These are phyloP conservation scores for Cladobotryum protrusum DNA, from an alignment of 2,329 filamentous ascomycete species.

Conservation along the genomic window DNA sequence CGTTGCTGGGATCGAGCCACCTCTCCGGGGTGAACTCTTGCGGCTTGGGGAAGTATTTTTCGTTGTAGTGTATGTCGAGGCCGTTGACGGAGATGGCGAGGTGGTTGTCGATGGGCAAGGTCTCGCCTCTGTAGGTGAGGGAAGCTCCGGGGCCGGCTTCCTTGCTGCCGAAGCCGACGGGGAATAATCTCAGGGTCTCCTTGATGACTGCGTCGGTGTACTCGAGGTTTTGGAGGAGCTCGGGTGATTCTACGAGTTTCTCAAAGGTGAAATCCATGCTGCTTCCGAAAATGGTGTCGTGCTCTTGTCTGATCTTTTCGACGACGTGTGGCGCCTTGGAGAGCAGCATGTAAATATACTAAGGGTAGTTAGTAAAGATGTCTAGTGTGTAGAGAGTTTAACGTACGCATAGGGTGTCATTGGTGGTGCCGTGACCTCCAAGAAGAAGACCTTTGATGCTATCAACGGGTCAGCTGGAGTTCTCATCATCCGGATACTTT, in stretches of 20 bases:
- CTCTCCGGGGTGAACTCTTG: conserved; percentile 37
- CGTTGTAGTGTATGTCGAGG: conserved; percentile 23
- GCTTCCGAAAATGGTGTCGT: conserved; percentile 21
- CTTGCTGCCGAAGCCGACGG: conserved; percentile 38
- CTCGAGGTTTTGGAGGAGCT: conserved; percentile 41
- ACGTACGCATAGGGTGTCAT: conserved; percentile 15
- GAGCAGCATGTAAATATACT: conserved; percentile 15
- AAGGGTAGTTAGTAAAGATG: not conserved
- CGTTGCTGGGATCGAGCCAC: conserved; percentile 25
- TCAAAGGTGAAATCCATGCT: conserved; percentile 26
- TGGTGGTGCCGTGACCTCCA: conserved; percentile 23
- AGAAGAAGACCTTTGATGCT: conserved; percentile 21
- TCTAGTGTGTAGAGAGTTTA: not conserved
- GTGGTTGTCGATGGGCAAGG: conserved; percentile 29
- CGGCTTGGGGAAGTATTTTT: conserved; percentile 31
- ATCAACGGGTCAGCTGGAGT: not conserved
- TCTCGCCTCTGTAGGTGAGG: conserved; percentile 31
- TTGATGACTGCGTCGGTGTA: conserved; percentile 51
- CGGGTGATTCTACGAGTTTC: conserved; percentile 32
- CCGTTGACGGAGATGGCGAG: conserved; percentile 18
- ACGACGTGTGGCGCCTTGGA: conserved; percentile 19
- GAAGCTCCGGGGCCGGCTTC: conserved; percentile 24
- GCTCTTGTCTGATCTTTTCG: conserved; percentile 22
- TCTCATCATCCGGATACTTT: not conserved
- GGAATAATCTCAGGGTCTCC: conserved; percentile 47